Percentiles rank a stretch among this genome's conserved stretches.
These are phyloP conservation scores for Zygosaccharomyces siamensis DNA, from an alignment of 805 yeast species.

Conservation along the genomic window DNA sequence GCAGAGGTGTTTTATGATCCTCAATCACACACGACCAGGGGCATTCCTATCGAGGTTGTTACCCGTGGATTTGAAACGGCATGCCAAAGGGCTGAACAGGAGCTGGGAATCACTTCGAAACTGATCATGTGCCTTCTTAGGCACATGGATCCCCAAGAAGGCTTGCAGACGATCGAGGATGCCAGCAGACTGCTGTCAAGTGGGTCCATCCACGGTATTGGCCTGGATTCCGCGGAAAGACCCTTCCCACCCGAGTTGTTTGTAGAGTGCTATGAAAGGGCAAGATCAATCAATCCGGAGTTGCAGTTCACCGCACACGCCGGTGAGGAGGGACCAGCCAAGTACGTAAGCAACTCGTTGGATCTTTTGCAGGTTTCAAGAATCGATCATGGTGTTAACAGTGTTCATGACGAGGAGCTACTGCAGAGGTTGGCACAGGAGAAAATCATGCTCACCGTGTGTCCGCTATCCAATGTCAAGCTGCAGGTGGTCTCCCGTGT, in stretches of 20 bases:
- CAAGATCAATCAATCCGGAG: slow-evolving; percentile 46
- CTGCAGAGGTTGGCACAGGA: slow-evolving; percentile 52
- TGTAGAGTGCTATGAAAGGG: slow-evolving; percentile 52
- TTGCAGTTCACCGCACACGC: slow-evolving; percentile 78
- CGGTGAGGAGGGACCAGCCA: slow-evolving; percentile 83
- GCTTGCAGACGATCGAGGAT: slow-evolving; percentile 51
- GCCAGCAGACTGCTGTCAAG: slow-evolving; percentile 49
- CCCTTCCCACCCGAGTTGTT: slow-evolving; percentile 74
- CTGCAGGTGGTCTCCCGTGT: slow-evolving; percentile 69
- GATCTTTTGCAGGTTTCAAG: slow-evolving; percentile 58
- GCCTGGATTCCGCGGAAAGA: slow-evolving; percentile 75
- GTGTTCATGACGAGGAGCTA: slow-evolving; percentile 49
- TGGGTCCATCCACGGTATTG: slow-evolving; percentile 69
- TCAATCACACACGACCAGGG: slow-evolving; percentile 74
- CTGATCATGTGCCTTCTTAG: slow-evolving; percentile 78
- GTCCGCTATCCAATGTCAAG: slow-evolving; percentile 75
- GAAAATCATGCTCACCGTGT: slow-evolving; percentile 58
- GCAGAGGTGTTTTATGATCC: slow-evolving; percentile 82
- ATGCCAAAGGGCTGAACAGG: slow-evolving; percentile 52
- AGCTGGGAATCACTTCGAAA: slow-evolving; percentile 61
- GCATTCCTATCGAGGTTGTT: slow-evolving; percentile 53
- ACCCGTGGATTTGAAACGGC: slow-evolving; percentile 66
- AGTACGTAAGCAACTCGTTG: slow-evolving; percentile 55
- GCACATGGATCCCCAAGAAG: slow-evolving; percentile 60
- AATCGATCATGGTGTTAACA: slow-evolving; percentile 77